A percentile compares a stretch with the other conserved stretches of the same genome.
phyloP scores from a whole-genome alignment of 2,329 filamentous ascomycete genomes.

The Cladophialophora yegresii region DNA sequence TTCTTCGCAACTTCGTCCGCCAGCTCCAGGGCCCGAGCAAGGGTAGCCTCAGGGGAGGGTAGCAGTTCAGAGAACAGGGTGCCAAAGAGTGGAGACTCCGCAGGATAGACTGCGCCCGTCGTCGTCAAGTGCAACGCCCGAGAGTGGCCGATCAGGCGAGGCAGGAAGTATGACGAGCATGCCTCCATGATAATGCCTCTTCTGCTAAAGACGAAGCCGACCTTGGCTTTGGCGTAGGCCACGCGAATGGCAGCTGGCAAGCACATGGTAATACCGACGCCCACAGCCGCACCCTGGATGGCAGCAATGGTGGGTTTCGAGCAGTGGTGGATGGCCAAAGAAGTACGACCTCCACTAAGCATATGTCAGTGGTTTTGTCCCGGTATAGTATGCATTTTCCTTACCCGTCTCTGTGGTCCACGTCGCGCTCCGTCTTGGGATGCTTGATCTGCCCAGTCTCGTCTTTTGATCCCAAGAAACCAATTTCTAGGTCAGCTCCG shows the following conservation, averaged over 20 bases:
- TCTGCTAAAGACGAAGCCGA: slow-evolving; percentile 71
- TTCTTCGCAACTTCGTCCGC: slow-evolving; percentile 68
- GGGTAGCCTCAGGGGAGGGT: slow-evolving; percentile 59
- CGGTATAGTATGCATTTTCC: background rate
- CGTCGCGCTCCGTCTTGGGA: slow-evolving; percentile 35
- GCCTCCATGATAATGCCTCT: slow-evolving; percentile 71
- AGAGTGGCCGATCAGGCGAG: slow-evolving; percentile 64
- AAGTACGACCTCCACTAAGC: slow-evolving; percentile 54
- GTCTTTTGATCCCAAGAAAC: slow-evolving; percentile 34
- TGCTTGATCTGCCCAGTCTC: slow-evolving; percentile 21
- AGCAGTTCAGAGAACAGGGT: slow-evolving; percentile 68
- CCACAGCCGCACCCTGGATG: slow-evolving; percentile 62
- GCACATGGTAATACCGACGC: slow-evolving; percentile 64
- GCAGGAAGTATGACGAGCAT: slow-evolving; percentile 68
- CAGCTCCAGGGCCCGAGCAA: slow-evolving; percentile 65
- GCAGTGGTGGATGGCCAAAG: slow-evolving; percentile 60
- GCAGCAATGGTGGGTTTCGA: slow-evolving; percentile 61
- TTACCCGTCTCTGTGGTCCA: slow-evolving; percentile 38
- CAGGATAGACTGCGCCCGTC: slow-evolving; percentile 63
- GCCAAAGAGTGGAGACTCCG: slow-evolving; percentile 54
- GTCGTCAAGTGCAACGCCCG: slow-evolving; percentile 66
- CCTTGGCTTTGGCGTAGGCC: slow-evolving; percentile 59
- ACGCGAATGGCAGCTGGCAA: slow-evolving; percentile 57
- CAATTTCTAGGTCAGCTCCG: slow-evolving; percentile 59
- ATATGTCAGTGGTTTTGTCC: slow-evolving; percentile 15